phyloP scores from a whole-genome alignment of 148 eudicot genomes.

The Simmondsia chinensis region DNA sequence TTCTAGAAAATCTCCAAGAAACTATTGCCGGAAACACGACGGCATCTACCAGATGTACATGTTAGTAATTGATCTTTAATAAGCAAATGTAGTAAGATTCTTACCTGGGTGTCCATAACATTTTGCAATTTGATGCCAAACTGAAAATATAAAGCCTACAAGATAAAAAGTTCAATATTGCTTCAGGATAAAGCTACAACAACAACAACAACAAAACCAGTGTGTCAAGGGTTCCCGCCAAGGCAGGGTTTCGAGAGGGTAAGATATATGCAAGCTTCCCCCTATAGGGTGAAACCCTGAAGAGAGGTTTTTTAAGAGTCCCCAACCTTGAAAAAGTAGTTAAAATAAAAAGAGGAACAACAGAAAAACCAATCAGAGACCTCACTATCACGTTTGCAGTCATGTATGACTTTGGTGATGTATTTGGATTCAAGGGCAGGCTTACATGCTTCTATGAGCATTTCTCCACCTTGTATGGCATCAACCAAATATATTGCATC shows the following conservation, averaged over 20 bases:
- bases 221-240: too few relatives aligned
- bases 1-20: too few relatives aligned
- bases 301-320: too few relatives aligned
- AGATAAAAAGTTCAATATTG: slow-evolving; percentile 1
- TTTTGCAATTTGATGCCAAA: slow-evolving; percentile 86
- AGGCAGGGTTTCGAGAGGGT: too few relatives aligned
- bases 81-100: slow-evolving; percentile 7
- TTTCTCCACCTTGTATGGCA: slow-evolving; percentile 74
- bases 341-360: background rate
- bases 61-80: too few relatives aligned
- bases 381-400: slow-evolving; percentile 99
- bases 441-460: slow-evolving; percentile 84
- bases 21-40: too few relatives aligned
- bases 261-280: too few relatives aligned
- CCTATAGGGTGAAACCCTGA: too few relatives aligned
- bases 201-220: too few relatives aligned
- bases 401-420: slow-evolving; percentile 94
- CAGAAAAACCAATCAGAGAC: slow-evolving; percentile 28
- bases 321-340: too few relatives aligned
- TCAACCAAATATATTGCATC: slow-evolving; percentile 91
- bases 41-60: too few relatives aligned
- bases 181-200: background rate
- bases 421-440: slow-evolving; percentile 85
- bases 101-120: slow-evolving; percentile 93
- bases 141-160: slow-evolving; percentile 82